Evolutionary conservation across 352 stramenopile genomes (phyloP), one percentile per base, ranked within the genome.

Genomic region (Pilasporangium apinafurcum): DNA sequence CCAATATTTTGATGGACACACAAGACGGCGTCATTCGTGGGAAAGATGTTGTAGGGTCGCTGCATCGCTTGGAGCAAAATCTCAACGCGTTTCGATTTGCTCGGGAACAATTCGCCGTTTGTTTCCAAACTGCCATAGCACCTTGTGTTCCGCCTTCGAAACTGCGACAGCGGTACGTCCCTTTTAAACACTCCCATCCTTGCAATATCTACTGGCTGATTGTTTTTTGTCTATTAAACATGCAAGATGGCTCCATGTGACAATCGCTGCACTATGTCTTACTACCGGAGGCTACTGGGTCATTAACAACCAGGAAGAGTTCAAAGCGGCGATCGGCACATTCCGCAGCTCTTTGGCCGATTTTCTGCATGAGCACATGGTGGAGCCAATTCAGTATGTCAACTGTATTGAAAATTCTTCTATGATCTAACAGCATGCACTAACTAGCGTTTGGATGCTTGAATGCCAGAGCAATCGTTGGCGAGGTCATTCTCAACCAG

Each of bases 281-380:
- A 65, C 59, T 33, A 70, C 69, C 16, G 78, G 72, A 8, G 65
- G 60, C 8, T 48, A 83, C 7, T 91, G 75, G 75, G 59, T 85
- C 1, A 27, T 73, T 6, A 78, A 72, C 21, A 82, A 91, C 56
- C 76, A 86, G 50, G 54, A 62, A 10, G 74, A 83, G 50, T 86
- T 88, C 50, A 59, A 55, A 17, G 64, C 69, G 5, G 74, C 65
- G 0, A 56, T 79, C 12, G 45, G 37, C 7, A 77, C 65, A 3
- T 53, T 71, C 35, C 68, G 62, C 30, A 37, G 46, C 0, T 56
- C 68, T 2, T 31, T 85, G 22, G 64, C 72, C 24, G 75, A 88
- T n/a, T 91, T 91, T 32, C 40, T 91, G 32, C 80, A 56, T 27
- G 75, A 91, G 50, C 78, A 91, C 54, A 86, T 86, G 78, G 47